phyloP scores from a whole-genome alignment of 2,329 filamentous ascomycete genomes.

The Tolypocladium album region DNA sequence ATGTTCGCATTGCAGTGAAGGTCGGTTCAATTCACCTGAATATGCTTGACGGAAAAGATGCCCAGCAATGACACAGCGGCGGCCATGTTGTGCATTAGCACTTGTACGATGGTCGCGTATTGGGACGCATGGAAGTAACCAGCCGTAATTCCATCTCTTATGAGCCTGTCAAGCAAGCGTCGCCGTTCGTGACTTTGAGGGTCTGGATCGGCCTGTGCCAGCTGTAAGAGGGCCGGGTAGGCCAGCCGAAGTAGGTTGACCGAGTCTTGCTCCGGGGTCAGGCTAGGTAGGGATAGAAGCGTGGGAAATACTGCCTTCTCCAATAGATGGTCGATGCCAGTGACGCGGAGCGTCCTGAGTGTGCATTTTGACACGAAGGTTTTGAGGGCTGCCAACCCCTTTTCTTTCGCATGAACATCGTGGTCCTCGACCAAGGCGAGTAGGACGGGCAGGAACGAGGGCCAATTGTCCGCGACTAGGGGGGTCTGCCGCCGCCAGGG shows the following conservation, averaged over 20 bases:
- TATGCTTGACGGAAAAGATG: conserved; percentile 54
- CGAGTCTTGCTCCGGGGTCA: conserved; percentile 67
- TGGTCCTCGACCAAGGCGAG: conserved; percentile 59
- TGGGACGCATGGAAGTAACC: conserved; percentile 48
- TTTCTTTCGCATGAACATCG: conserved; percentile 37
- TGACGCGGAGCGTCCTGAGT: conserved; percentile 40
- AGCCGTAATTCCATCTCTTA: conserved; percentile 45
- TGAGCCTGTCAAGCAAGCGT: conserved; percentile 38
- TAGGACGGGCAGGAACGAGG: conserved; percentile 57
- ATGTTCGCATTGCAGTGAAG: neutral
- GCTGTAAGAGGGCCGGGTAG: conserved; percentile 54
- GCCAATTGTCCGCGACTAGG: conserved; percentile 40
- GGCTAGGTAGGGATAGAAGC: conserved; percentile 63
- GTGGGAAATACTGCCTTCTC: conserved; percentile 59
- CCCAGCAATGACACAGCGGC: conserved; percentile 45
- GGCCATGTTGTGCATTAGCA: conserved; percentile 41
- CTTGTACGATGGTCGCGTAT: conserved; percentile 43
- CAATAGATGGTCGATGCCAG: conserved; percentile 58
- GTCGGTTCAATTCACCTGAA: conserved; percentile 37
- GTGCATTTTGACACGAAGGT: conserved; percentile 46
- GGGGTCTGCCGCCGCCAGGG: neutral
- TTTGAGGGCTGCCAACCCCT: conserved; percentile 43
- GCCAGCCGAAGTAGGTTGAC: conserved; percentile 50
- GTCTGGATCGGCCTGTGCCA: conserved; percentile 29
- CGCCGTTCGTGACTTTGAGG: conserved; percentile 15